Evolutionary conservation across 2,329 filamentous ascomycete genomes (phyloP), one percentile per base, ranked within the genome.

Genomic region (Penicillium digitatum): DNA sequence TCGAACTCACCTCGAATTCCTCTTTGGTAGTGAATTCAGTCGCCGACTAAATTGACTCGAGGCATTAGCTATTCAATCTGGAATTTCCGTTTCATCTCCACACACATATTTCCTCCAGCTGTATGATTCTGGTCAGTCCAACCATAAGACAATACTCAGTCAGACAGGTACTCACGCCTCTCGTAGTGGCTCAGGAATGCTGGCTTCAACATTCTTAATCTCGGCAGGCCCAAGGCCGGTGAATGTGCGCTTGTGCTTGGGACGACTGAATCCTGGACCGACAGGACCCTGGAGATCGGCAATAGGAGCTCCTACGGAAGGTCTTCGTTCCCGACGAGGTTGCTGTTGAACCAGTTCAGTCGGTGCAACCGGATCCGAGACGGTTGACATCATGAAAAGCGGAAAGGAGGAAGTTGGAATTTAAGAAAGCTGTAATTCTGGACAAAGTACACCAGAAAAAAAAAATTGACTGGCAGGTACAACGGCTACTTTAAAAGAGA

Each of bases 201-300:
- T 85, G 79, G 91, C 90, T 78, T 97, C 92, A 46, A 97, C 90
- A 67, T 78, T 87, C 80, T 96, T 96, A 79, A 96, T 96, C 71
- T 99, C 94, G 34, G 84, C 80, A 27, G 91, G 83, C 32, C 91
- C 92, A 70, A 97, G 94, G 9, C 94, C 94, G 10, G 94, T 99
- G 63, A 89, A 89, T n/a, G 93, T 97, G 64, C 94, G 85, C 81
- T 90, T 96, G 79, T 99, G 94, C 79, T 97, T 99, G 43, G 94
- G 94, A 58, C 94, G 83, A 85, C 76, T 87, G 71, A 95, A 93
- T 39, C 87, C 87, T 38, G 91, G 90, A n/a, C 88, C 88, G 54
- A 96, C 85, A 18, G 89, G 87, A 62, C 91, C 92, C 73, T 89
- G 82, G 59, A 97, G 87, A 71, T 96, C 90, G 61, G 89, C 84